Conservation (phyloP, 73 alveolate genomes). For the Tetrahymena thermophila region DNA sequence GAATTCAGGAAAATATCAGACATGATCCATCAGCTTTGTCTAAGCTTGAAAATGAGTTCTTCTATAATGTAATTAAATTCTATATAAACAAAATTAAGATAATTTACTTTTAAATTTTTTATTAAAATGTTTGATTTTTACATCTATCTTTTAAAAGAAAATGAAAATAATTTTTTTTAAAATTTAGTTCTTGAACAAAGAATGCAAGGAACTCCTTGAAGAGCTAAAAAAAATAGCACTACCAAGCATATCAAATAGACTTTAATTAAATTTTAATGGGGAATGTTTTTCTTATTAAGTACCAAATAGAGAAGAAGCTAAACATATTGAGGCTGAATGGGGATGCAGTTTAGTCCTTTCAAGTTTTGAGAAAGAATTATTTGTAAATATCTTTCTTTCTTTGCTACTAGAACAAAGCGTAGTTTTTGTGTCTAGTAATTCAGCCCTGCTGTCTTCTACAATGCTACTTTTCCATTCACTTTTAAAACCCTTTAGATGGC, state of each 20-base stretch:
- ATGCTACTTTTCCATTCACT: neutral
- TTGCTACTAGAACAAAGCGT: neutral
- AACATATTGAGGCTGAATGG: neutral
- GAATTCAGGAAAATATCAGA: neutral
- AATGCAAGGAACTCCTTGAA: neutral
- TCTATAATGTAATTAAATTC: neutral
- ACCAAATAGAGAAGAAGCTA: neutral
- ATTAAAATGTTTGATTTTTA: too few relatives aligned
- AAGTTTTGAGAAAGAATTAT: neutral
- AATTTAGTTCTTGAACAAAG: neutral
- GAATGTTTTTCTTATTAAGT: neutral
- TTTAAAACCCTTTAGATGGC: neutral
- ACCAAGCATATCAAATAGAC: neutral
- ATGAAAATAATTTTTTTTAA: neutral
- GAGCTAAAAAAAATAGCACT: neutral
- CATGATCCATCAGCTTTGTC: neutral
- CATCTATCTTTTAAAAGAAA: neutral
- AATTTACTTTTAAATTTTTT: too few relatives aligned
- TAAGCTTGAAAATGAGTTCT: neutral
- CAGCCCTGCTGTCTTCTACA: neutral
- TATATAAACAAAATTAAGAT: too few relatives aligned
- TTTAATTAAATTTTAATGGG: neutral
- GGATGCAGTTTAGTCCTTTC: neutral
- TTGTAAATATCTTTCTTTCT: neutral
- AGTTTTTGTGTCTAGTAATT: neutral